Conservation (phyloP, 129 eudicot genomes). For the Kitagawia praeruptora region DNA sequence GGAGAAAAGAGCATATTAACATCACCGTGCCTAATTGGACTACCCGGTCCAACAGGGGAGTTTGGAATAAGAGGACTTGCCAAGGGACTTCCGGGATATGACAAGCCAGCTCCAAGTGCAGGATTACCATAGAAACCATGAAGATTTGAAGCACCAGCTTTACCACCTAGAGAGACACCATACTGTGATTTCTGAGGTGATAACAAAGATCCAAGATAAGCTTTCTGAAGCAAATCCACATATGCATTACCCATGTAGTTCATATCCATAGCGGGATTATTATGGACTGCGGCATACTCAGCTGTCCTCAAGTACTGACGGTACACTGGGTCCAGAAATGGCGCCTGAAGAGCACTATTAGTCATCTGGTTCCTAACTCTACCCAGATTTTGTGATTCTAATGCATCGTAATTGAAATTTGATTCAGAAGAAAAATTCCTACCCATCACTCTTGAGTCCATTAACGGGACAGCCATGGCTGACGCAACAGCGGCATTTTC, state of each 20-base stretch:
- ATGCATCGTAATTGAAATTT: slow-evolving; percentile 18
- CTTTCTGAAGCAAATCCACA: slow-evolving; percentile 7
- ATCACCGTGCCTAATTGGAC: slow-evolving; percentile 3
- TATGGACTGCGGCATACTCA: slow-evolving; percentile 6
- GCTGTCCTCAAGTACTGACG: slow-evolving; percentile 6
- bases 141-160: background rate
- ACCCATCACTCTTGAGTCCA: slow-evolving; percentile 57
- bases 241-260: slow-evolving; percentile 7
- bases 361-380: background rate
- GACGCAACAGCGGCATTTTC: slow-evolving; percentile 87
- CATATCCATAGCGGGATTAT: background rate
- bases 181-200: slow-evolving; percentile 7
- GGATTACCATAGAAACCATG: slow-evolving; percentile 4
- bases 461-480: slow-evolving; percentile 25
- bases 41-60: slow-evolving; percentile 5
- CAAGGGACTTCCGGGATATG: slow-evolving; percentile 8
- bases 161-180: background rate
- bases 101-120: slow-evolving; percentile 5
- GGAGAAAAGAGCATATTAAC: background rate
- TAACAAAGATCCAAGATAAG: background rate
- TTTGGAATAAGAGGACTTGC: slow-evolving; percentile 6
- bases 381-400: slow-evolving; percentile 6
- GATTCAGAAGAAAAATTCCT: slow-evolving; percentile 20
- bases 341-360: background rate
- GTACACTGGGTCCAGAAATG: background rate